These are phyloP conservation scores for Amanita rimosa DNA, from an alignment of 768 basidiomycete genomes.

Conservation along the genomic window DNA sequence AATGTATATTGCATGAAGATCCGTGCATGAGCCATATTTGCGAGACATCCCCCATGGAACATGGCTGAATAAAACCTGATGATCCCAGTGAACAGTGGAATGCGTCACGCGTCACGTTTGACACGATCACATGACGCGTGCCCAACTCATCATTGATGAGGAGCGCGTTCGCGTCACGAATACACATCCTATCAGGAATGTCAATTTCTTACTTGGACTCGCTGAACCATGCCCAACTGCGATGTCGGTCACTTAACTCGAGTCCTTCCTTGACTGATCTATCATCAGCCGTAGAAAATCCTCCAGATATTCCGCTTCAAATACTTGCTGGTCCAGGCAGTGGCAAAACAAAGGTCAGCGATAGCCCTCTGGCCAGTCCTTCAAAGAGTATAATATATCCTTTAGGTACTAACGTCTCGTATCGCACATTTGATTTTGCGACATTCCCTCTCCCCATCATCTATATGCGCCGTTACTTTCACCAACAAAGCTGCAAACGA, in stretches of 20 bases:
- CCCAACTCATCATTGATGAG: too few species aligned
- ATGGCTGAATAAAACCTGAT: too few species aligned
- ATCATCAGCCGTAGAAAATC: slow-evolving; percentile 50
- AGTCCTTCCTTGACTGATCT: neutral
- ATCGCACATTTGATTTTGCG: slow-evolving; percentile 54
- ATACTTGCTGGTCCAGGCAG: slow-evolving; percentile 75
- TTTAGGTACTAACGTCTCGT: slow-evolving; percentile 51
- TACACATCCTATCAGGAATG: neutral
- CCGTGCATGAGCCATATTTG: too few species aligned
- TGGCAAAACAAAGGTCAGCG: slow-evolving; percentile 51
- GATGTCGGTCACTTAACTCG: slow-evolving; percentile 18
- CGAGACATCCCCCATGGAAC: too few species aligned
- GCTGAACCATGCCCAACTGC: slow-evolving; percentile 27
- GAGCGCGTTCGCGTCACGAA: too few species aligned
- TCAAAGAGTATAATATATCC: neutral
- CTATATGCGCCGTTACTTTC: slow-evolving; percentile 76
- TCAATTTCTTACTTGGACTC: slow-evolving; percentile 1
- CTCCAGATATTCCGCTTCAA: slow-evolving; percentile 54
- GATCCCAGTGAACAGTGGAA: too few species aligned
- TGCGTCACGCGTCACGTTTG: too few species aligned
- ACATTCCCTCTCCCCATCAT: slow-evolving; percentile 36
- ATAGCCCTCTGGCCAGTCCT: neutral
- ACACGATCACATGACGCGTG: neutral
- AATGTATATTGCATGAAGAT: too few species aligned
- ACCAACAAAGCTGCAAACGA: slow-evolving; percentile 88